Conservation (phyloP, 352 stramenopile genomes). For the Phytophthora pseudosyringae region DNA sequence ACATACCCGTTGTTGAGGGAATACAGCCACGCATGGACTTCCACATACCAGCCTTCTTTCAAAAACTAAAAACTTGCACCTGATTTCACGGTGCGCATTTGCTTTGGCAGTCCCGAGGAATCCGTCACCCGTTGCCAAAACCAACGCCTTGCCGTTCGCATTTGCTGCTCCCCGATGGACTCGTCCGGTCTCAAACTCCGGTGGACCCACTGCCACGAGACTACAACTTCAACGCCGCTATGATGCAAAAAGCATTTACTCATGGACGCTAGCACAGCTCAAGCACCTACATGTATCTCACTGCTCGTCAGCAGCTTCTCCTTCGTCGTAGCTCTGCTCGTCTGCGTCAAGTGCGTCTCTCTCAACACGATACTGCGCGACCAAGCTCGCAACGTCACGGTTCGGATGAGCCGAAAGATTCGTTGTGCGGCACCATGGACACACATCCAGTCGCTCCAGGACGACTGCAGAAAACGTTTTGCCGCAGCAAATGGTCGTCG, state of each 20-base stretch:
- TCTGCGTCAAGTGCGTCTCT: slow-evolving; percentile 4
- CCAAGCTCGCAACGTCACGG: slow-evolving; percentile 13
- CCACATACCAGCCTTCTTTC: slow-evolving; percentile 22
- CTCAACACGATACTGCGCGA: slow-evolving; percentile 8
- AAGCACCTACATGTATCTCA: no score
- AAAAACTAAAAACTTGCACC: slow-evolving; percentile 30
- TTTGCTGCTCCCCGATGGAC: no score
- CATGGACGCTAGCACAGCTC: no score
- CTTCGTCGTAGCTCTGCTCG: no score
- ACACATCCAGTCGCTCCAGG: neutral
- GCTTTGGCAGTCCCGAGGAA: neutral
- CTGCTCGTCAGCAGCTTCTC: no score
- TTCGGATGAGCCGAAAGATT: slow-evolving; percentile 12
- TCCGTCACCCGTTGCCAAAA: slow-evolving; percentile 1
- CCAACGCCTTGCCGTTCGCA: neutral
- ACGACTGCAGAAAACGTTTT: slow-evolving; percentile 21
- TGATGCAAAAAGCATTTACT: neutral
- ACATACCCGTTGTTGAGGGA: slow-evolving; percentile 25
- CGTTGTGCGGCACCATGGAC: slow-evolving; percentile 9
- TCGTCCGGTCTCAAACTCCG: slow-evolving; percentile 1
- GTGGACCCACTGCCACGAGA: no score
- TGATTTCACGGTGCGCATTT: slow-evolving; percentile 14
- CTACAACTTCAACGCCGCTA: neutral
- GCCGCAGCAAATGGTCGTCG: slow-evolving; percentile 21
- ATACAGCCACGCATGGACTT: slow-evolving; percentile 32